A percentile compares a stretch with the other conserved stretches of the same genome.
phyloP scores from a whole-genome alignment of 768 basidiomycete genomes.

The Russula griseocarnosa region DNA sequence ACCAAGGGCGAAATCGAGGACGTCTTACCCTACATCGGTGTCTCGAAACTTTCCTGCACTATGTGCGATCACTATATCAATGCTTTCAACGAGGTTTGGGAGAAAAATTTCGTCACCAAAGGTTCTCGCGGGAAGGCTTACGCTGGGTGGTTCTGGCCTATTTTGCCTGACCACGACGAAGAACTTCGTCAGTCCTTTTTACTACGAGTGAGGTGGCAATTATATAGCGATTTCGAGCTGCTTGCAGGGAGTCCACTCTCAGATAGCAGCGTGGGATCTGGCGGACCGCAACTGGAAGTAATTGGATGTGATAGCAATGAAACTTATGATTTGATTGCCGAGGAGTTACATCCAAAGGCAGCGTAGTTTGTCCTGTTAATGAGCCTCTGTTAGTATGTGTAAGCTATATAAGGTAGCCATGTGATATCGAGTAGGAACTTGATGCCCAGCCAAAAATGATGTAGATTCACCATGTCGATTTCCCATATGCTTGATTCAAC shows the following conservation, averaged over 20 bases:
- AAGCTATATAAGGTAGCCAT: neutral
- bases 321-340: neutral
- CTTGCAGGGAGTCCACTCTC: neutral
- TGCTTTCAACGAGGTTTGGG: neutral
- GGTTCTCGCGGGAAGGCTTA: neutral
- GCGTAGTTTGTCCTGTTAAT: neutral
- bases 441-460: too few species aligned
- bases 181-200: neutral
- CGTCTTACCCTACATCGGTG: neutral
- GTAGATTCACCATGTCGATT: too few species aligned
- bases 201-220: neutral
- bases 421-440: too few species aligned
- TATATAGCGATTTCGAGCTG: neutral
- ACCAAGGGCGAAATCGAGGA: neutral
- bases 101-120: neutral
- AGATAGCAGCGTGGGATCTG: neutral
- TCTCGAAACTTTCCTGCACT: neutral
- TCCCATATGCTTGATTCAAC: too few species aligned
- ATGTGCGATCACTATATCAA: neutral
- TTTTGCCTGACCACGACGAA: neutral
- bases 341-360: accelerated
- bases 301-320: neutral
- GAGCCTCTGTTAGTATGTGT: neutral
- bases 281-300: too few species aligned
- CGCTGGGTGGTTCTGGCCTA: neutral